Evolutionary conservation across 768 basidiomycete species (phyloP).

Genomic region (Leccinellum rugosiceps): DNA sequence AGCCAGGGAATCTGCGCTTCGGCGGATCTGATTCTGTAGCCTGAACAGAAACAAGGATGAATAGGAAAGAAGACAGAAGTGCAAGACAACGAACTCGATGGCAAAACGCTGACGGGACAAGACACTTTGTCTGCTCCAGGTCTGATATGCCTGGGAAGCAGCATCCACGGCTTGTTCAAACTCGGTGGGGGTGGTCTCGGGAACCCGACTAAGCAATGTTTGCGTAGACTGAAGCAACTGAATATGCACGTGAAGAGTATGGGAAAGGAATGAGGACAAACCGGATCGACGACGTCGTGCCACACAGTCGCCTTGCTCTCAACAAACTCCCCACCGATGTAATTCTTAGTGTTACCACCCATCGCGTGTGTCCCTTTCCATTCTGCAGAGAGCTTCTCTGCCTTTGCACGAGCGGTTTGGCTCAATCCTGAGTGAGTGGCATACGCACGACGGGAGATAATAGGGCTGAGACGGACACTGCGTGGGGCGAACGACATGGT

Average conservation of each 20-base stretch:
- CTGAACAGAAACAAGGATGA: constrained; percentile 38
- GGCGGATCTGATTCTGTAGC: constrained; percentile 81
- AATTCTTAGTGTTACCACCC: constrained; percentile 89
- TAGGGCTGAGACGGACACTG: constrained; percentile 12
- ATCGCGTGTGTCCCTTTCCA: constrained; percentile 88
- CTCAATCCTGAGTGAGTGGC: constrained; percentile 51
- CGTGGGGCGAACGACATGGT: constrained; percentile 24
- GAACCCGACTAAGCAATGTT: constrained; percentile 82
- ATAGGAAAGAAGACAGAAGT: neutral
- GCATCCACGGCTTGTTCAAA: constrained; percentile 82
- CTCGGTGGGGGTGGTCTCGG: constrained; percentile 79
- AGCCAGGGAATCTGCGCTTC: constrained; percentile 84
- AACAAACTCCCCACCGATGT: constrained; percentile 85
- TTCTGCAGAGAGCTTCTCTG: constrained; percentile 64
- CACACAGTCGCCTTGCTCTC: constrained; percentile 77
- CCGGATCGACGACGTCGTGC: constrained; percentile 89
- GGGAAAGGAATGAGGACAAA: constrained; percentile 37
- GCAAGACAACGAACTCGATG: constrained; percentile 64
- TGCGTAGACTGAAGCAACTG: constrained; percentile 69
- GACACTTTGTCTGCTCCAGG: constrained; percentile 85
- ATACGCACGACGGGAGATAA: constrained; percentile 33
- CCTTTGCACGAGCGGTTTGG: constrained; percentile 54
- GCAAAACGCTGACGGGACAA: constrained; percentile 85
- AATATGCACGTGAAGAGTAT: neutral
- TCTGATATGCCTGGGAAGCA: constrained; percentile 80